Evolutionary conservation across 305 asterid species (phyloP).

Genomic region (Ilex paraguariensis): DNA sequence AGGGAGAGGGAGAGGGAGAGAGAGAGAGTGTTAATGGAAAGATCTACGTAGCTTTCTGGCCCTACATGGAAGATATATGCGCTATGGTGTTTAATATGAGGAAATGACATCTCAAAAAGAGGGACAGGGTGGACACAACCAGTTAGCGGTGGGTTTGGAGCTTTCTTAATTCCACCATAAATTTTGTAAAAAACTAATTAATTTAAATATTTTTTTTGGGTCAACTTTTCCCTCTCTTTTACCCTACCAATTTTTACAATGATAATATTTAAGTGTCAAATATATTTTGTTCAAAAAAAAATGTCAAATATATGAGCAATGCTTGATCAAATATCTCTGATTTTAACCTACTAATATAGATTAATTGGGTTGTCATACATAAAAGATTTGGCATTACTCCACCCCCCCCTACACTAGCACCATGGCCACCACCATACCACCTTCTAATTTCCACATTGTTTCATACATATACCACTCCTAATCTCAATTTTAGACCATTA

Average conservation of each 20-base stretch:
- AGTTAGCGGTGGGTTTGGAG: slow-evolving; percentile 74
- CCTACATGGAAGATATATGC: too few species aligned
- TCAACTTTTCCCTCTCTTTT: not conserved
- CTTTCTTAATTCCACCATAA: slow-evolving; percentile 40
- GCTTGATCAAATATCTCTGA: not conserved
- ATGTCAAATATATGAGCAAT: too few species aligned
- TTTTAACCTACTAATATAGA: not conserved
- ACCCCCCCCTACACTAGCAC: too few species aligned
- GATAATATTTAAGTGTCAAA: not conserved
- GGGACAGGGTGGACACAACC: slow-evolving; percentile 56
- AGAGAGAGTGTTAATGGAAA: too few species aligned
- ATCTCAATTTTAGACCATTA: too few species aligned
- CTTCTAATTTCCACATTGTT: too few species aligned
- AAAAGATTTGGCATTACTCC: too few species aligned
- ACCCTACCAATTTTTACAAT: not conserved
- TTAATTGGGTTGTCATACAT: not conserved
- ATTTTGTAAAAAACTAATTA: not conserved
- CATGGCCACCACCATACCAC: too few species aligned
- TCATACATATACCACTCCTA: too few species aligned
- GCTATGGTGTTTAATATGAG: slow-evolving; percentile 49
- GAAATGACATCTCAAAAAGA: slow-evolving; percentile 53
- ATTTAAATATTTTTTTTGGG: not conserved
- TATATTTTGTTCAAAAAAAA: too few species aligned
- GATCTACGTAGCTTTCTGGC: too few species aligned
- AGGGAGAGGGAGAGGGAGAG: too few species aligned